These are phyloP conservation scores for Emydomyces testavorans DNA, from an alignment of 2,329 filamentous ascomycete species.

Conservation along the genomic window DNA sequence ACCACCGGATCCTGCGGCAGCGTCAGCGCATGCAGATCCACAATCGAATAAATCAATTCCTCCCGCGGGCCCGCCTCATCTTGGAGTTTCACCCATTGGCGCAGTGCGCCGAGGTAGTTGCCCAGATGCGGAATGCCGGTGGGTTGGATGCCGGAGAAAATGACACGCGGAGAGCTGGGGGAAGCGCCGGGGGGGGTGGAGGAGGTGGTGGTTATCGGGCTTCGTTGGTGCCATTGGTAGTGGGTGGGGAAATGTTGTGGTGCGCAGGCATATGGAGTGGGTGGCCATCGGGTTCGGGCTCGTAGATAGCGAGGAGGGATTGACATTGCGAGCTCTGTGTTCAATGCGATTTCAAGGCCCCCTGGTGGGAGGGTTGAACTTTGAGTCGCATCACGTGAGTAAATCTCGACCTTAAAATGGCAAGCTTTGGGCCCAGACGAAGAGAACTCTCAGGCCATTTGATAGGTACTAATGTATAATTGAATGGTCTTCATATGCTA, in stretches of 20 bases:
- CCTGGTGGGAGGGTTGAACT: not conserved
- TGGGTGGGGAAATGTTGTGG: not conserved
- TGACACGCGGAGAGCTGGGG: constrained; percentile 31
- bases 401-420: too few species aligned
- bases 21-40: constrained; percentile 90
- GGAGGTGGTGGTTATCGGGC: constrained; percentile 10
- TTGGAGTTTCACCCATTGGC: constrained; percentile 76
- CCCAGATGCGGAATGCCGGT: constrained; percentile 89
- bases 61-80: constrained; percentile 41
- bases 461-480: too few species aligned
- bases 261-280: not conserved
- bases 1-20: constrained; percentile 53
- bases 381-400: constrained; percentile 3
- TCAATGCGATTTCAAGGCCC: not conserved
- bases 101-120: constrained; percentile 85
- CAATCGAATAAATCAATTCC: constrained; percentile 70
- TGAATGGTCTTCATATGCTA: not conserved
- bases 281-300: not conserved
- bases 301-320: constrained; percentile 1
- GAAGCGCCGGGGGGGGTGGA: not conserved
- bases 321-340: constrained; percentile 7
- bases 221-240: constrained; percentile 13
- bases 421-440: too few species aligned
- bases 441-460: too few species aligned
- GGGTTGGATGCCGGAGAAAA: constrained; percentile 96